A percentile compares a stretch with the other conserved stretches of the same genome.
These are phyloP conservation scores for Grifola frondosa DNA, from an alignment of 1,284 basidiomycete genomes.

Conservation along the genomic window DNA sequence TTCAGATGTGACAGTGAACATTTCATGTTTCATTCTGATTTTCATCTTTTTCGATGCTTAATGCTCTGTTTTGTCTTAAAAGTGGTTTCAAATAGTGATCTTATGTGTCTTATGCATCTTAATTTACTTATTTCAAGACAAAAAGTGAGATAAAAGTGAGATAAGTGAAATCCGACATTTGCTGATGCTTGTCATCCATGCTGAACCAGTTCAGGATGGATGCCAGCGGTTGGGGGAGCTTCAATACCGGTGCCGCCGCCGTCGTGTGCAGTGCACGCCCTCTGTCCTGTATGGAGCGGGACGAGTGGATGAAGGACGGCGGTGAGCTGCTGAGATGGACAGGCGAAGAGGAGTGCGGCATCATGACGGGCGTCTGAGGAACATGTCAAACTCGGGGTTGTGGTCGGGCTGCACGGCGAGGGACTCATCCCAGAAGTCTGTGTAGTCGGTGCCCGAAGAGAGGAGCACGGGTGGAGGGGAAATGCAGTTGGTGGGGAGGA, in stretches of 20 bases:
- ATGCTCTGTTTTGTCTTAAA: no score
- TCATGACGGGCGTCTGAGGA: constrained; percentile 27
- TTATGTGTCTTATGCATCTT: no score
- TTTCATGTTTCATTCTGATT: no score
- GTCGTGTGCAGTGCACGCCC: constrained; percentile 32
- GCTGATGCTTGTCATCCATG: constrained; percentile 42
- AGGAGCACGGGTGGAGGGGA: constrained; percentile 28
- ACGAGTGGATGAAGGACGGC: constrained; percentile 47
- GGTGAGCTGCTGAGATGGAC: constrained; percentile 26
- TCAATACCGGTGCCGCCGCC: constrained; percentile 22
- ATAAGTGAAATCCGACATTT: no score
- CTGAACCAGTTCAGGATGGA: constrained; percentile 55
- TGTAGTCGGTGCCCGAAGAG: constrained; percentile 19
- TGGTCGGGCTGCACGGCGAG: constrained; percentile 19
- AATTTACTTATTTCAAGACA: no score
- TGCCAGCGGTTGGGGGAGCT: constrained; percentile 22
- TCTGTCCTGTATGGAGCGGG: constrained; percentile 55
- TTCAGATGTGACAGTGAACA: no score
- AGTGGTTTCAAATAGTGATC: no score
- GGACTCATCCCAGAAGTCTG: constrained; percentile 34
- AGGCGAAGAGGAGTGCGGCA: constrained; percentile 29
- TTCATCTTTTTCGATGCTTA: no score
- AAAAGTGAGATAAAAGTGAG: no score
- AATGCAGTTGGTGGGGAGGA: constrained; percentile 58
- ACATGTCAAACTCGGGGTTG: constrained; percentile 26